Evolutionary conservation across 345 rosid species (phyloP).

Genomic region (Aethionema arabicum): DNA sequence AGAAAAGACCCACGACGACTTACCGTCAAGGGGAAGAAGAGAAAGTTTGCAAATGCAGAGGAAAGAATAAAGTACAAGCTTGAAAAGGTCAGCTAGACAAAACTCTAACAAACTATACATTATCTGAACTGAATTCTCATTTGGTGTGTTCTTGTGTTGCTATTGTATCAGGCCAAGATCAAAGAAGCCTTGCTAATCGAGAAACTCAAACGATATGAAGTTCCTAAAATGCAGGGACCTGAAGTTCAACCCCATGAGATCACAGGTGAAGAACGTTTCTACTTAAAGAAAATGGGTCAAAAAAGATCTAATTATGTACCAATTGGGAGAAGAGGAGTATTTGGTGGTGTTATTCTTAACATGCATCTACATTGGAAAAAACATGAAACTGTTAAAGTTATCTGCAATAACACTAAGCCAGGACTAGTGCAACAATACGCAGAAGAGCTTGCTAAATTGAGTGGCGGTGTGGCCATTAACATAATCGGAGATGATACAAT

Average conservation of each 20-base stretch:
- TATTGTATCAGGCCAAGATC: slow-evolving; percentile 57
- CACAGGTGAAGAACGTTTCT: slow-evolving; percentile 84
- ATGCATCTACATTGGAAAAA: slow-evolving; percentile 97
- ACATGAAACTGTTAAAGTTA: slow-evolving; percentile 91
- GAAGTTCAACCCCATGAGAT: slow-evolving; percentile 67
- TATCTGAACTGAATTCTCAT: background rate
- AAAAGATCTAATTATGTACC: slow-evolving; percentile 84
- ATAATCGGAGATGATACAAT: slow-evolving; percentile 72
- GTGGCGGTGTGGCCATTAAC: slow-evolving; percentile 86
- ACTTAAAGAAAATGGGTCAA: slow-evolving; percentile 82
- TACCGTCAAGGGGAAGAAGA: slow-evolving; percentile 62
- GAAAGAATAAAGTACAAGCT: slow-evolving; percentile 78
- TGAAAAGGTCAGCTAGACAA: slow-evolving; percentile 55
- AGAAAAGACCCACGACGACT: slow-evolving; percentile 76
- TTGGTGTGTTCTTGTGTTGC: background rate
- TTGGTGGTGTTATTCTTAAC: slow-evolving; percentile 90
- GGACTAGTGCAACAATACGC: slow-evolving; percentile 67
- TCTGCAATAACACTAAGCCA: slow-evolving; percentile 79
- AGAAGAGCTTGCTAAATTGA: slow-evolving; percentile 73
- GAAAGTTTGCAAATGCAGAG: slow-evolving; percentile 68
- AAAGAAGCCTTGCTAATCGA: slow-evolving; percentile 81
- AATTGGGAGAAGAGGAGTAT: slow-evolving; percentile 82
- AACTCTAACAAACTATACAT: background rate
- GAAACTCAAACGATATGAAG: slow-evolving; percentile 82
- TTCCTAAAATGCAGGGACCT: slow-evolving; percentile 80